These are phyloP conservation scores for Venturia asperata DNA, from an alignment of 2,329 filamentous ascomycete genomes.

Conservation along the genomic window DNA sequence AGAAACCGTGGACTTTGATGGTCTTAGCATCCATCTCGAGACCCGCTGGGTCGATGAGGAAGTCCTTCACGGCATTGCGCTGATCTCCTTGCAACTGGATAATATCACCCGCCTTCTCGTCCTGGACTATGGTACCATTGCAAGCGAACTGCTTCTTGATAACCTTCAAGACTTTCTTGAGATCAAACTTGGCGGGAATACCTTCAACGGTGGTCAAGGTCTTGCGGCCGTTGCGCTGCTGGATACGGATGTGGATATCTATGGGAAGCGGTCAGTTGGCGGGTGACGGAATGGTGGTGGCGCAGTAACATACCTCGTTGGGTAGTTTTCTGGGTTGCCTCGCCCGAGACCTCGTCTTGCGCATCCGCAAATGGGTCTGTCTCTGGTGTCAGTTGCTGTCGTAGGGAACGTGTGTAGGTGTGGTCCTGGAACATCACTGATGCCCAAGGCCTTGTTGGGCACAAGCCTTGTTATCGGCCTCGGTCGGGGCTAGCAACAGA, in stretches of 20 bases:
- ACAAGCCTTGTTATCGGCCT: background rate
- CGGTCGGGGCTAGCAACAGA: background rate
- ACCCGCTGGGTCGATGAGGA: slow-evolving; percentile 92
- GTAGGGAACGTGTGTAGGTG: background rate
- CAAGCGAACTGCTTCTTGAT: slow-evolving; percentile 99
- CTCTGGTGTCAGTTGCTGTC: background rate
- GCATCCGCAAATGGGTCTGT: slow-evolving; percentile 20
- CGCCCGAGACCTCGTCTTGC: slow-evolving; percentile 15
- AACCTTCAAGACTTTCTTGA: slow-evolving; percentile 99
- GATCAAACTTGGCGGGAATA: slow-evolving; percentile 97
- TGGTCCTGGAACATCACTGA: background rate
- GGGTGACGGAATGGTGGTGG: background rate
- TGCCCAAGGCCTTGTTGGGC: background rate
- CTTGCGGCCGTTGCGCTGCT: slow-evolving; percentile 98
- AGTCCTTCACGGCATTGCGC: slow-evolving; percentile 97
- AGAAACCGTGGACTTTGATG: slow-evolving; percentile 79
- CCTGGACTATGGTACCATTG: slow-evolving; percentile 99
- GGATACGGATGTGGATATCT: slow-evolving; percentile 44
- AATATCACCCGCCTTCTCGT: slow-evolving; percentile 34
- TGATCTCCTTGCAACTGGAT: slow-evolving; percentile 99
- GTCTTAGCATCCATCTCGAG: slow-evolving; percentile 91
- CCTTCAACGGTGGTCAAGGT: slow-evolving; percentile 99
- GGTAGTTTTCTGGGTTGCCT: slow-evolving; percentile 17
- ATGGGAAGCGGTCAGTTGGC: background rate
- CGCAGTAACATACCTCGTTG: slow-evolving; percentile 3